These are phyloP conservation scores for Trichophyton simii DNA, from an alignment of 2,329 filamentous ascomycete genomes.

Conservation along the genomic window DNA sequence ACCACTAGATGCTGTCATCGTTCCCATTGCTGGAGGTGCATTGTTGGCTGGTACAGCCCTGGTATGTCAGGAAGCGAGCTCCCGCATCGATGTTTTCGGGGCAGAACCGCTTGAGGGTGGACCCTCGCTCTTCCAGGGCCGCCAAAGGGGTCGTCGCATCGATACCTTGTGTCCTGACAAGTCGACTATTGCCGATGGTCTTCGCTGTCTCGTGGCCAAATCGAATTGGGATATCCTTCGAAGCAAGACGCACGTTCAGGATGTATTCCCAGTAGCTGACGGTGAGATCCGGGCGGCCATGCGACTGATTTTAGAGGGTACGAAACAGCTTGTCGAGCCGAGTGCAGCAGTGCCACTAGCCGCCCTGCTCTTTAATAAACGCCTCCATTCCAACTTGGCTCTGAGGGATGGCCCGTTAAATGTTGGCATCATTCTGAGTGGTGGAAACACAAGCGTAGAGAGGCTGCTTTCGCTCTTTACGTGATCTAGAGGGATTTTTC, in stretches of 20 bases:
- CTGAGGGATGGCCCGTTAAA: neutral
- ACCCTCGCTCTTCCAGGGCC: neutral
- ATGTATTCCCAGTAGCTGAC: neutral
- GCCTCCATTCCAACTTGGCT: neutral
- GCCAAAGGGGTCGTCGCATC: neutral
- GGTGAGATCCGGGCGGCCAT: neutral
- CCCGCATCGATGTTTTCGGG: neutral
- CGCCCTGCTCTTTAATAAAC: neutral
- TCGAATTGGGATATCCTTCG: neutral
- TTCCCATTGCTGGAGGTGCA: neutral
- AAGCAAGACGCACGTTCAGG: neutral
- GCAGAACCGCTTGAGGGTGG: neutral
- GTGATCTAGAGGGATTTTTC: neutral
- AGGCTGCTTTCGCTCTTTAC: neutral
- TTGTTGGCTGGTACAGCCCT: neutral
- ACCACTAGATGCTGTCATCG: neutral
- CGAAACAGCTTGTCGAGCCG: neutral
- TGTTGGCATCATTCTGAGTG: neutral
- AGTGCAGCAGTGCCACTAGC: neutral
- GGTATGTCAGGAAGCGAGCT: neutral
- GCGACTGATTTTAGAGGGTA: neutral
- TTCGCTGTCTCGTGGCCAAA: neutral
- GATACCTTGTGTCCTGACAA: neutral
- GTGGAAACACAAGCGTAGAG: neutral
- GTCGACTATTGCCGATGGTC: neutral